These are phyloP conservation scores for Eucalyptus leucophloia DNA, from an alignment of 345 rosid genomes.

Conservation along the genomic window DNA sequence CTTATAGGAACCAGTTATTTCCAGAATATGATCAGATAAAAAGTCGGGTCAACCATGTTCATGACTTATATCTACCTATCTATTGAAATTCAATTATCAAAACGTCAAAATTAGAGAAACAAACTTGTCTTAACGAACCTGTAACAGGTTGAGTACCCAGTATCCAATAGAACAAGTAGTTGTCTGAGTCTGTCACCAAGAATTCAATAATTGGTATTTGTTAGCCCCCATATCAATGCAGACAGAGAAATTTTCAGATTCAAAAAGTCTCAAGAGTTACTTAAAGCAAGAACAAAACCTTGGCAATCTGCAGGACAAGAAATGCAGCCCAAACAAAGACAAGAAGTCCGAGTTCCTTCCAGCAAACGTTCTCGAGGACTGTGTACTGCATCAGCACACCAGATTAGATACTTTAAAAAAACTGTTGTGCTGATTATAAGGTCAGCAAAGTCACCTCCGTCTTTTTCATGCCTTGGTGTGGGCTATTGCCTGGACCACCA, in stretches of 20 bases:
- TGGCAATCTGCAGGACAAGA: constrained; percentile 51
- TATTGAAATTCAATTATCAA: background rate
- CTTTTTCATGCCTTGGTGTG: constrained; percentile 5
- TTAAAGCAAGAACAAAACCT: constrained; percentile 22
- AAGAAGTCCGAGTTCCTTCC: constrained; percentile 85
- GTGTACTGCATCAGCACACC: constrained; percentile 23
- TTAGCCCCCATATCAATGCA: background rate
- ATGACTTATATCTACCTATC: background rate
- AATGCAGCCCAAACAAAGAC: constrained; percentile 65
- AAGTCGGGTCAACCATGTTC: background rate
- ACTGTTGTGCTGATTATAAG: background rate
- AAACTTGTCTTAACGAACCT: constrained; percentile 18
- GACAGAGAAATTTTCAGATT: background rate
- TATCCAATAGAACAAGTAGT: constrained; percentile 46
- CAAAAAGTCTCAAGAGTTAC: background rate
- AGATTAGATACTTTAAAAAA: background rate
- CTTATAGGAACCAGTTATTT: background rate
- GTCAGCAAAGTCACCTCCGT: constrained; percentile 16
- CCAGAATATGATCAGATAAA: background rate
- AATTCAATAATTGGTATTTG: background rate
- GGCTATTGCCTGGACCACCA: constrained; percentile 37
- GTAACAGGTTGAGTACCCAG: constrained; percentile 53
- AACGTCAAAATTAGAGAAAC: background rate
- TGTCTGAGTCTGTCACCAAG: constrained; percentile 31
- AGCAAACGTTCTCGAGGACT: constrained; percentile 49